Evolutionary conservation across 2,329 filamentous ascomycete genomes (phyloP).

Genomic region (Stachybotrys chartarum): DNA sequence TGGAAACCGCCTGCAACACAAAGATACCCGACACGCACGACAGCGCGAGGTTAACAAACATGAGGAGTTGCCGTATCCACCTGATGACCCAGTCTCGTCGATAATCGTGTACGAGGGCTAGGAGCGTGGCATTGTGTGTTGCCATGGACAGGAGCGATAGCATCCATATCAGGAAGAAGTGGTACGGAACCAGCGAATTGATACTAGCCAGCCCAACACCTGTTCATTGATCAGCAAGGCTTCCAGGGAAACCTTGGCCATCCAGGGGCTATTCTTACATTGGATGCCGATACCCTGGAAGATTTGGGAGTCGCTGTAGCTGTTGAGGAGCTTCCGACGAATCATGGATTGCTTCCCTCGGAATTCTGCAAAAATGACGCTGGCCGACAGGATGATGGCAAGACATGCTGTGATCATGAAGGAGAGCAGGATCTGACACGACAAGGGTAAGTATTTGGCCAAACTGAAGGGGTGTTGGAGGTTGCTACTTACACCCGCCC

Average conservation of each 20-base stretch:
- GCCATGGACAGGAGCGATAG: conserved; percentile 56
- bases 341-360: conserved; percentile 42
- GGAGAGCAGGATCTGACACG: conserved; percentile 40
- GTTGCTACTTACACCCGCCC: conserved; percentile 47
- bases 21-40: conserved; percentile 49
- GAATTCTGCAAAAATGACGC: conserved; percentile 49
- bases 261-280: conserved; percentile 15
- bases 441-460: conserved; percentile 38
- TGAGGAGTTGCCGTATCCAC: conserved; percentile 58
- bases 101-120: conserved; percentile 60
- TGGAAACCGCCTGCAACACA: conserved; percentile 46
- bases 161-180: conserved; percentile 68
- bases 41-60: conserved; percentile 57
- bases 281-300: conserved; percentile 64
- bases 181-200: conserved; percentile 53
- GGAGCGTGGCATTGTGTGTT: conserved; percentile 56
- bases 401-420: conserved; percentile 58
- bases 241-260: no score
- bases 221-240: neutral
- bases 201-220: conserved; percentile 53
- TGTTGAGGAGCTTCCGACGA: conserved; percentile 55
- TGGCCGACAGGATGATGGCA: conserved; percentile 46
- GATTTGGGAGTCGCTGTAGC: conserved; percentile 63
- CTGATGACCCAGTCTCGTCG: conserved; percentile 59
- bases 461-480: conserved; percentile 43